Evolutionary conservation across 768 basidiomycete species (phyloP).

Genomic region (Lactarius sp.): DNA sequence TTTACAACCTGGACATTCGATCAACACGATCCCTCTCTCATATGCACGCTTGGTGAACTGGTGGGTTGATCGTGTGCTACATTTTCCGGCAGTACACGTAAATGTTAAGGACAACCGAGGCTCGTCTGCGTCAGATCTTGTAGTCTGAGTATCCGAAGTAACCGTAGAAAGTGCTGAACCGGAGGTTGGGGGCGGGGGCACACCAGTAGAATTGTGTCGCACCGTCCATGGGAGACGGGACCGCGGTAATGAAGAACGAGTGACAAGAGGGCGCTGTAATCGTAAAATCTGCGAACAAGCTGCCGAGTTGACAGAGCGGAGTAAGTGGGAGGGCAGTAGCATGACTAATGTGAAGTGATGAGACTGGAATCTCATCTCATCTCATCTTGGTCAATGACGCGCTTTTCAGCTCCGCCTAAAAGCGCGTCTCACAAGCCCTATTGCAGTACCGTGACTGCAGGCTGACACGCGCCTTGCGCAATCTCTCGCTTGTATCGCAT

Average conservation of each 20-base stretch:
- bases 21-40: constrained; percentile 80
- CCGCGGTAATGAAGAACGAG: not conserved
- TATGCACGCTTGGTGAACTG: constrained; percentile 84
- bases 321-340: constrained; percentile 13
- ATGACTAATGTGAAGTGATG: not conserved
- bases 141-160: constrained; percentile 7
- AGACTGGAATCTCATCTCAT: no score
- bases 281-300: constrained; percentile 4
- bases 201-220: constrained; percentile 9
- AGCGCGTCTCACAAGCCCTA: constrained; percentile 24
- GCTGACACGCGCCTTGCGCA: constrained; percentile 15
- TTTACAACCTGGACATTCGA: constrained; percentile 88
- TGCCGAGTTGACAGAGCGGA: constrained; percentile 6
- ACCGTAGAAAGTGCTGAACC: constrained; percentile 13
- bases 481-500: not conserved
- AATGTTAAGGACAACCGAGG: constrained; percentile 74
- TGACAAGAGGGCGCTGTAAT: not conserved
- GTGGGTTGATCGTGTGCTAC: constrained; percentile 78
- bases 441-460: constrained; percentile 1
- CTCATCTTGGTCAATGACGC: constrained; percentile 16
- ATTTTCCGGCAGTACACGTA: constrained; percentile 76
- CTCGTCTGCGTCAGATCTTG: constrained; percentile 41
- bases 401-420: constrained; percentile 31
- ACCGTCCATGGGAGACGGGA: constrained; percentile 4
- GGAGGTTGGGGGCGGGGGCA: not conserved